Conservation (phyloP, 495 filamentous ascomycete genomes). For the Xylaria curta region DNA sequence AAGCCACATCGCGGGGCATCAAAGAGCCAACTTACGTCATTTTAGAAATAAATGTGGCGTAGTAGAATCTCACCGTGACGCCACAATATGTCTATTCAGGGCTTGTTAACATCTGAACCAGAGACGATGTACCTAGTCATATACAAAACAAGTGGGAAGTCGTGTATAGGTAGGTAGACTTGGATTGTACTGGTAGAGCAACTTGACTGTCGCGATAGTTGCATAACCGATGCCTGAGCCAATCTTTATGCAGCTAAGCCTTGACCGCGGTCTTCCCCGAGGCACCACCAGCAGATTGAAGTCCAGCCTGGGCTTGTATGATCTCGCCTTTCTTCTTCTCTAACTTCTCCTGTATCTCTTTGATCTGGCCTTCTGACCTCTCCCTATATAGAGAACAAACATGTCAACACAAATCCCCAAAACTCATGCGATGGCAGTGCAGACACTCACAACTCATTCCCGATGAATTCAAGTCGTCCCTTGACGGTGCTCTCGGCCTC, state of each 20-base stretch:
- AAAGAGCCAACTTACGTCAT: slow-evolving; percentile 22
- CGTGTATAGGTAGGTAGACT: too few species aligned
- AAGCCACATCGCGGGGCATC: slow-evolving; percentile 29
- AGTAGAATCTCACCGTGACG: background rate
- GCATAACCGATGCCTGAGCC: slow-evolving; percentile 8
- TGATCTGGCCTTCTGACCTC: slow-evolving; percentile 81
- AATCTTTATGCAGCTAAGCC: slow-evolving; percentile 17
- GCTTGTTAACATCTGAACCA: too few species aligned
- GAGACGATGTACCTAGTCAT: too few species aligned
- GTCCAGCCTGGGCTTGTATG: slow-evolving; percentile 51
- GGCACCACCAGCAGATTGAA: slow-evolving; percentile 43
- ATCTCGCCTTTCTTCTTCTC: slow-evolving; percentile 74
- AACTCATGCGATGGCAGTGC: slow-evolving; percentile 30
- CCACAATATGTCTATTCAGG: too few species aligned
- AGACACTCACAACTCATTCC: slow-evolving; percentile 80
- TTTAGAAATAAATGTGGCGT: slow-evolving; percentile 2
- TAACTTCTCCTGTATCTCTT: slow-evolving; percentile 77
- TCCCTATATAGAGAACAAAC: slow-evolving; percentile 57
- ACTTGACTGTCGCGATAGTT: background rate
- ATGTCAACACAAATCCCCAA: slow-evolving; percentile 23
- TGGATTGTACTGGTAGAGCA: background rate
- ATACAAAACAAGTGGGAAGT: too few species aligned
- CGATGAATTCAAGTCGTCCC: slow-evolving; percentile 88
- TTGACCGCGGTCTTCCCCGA: slow-evolving; percentile 37
- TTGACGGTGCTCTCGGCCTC: slow-evolving; percentile 91